Conservation (phyloP, 2,329 filamentous ascomycete species). For the Talaromyces atroroseus region DNA sequence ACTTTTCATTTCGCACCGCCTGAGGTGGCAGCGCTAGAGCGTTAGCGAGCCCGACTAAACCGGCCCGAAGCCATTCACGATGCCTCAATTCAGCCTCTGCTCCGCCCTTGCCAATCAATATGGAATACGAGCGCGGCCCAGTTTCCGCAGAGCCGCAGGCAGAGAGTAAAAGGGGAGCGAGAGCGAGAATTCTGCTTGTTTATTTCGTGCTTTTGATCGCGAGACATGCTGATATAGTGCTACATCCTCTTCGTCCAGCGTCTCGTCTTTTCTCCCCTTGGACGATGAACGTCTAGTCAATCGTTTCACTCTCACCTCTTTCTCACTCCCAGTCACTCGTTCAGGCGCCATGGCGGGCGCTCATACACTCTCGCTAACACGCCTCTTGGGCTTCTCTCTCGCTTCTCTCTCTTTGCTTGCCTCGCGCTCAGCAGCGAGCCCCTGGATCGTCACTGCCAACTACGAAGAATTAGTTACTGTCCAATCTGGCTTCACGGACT, state of each 20-base stretch:
- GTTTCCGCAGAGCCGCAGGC: background rate
- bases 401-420: constrained; percentile 17
- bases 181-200: no score
- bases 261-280: background rate
- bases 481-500: constrained; percentile 13
- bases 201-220: background rate
- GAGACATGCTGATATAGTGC: background rate
- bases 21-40: background rate
- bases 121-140: background rate
- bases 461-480: constrained; percentile 19
- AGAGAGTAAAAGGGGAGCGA: no score
- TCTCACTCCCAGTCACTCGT: background rate
- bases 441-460: constrained; percentile 27
- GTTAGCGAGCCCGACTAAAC: background rate
- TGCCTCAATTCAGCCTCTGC: constrained; percentile 9
- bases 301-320: background rate
- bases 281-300: background rate
- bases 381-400: constrained; percentile 19
- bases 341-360: constrained; percentile 9
- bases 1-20: background rate
- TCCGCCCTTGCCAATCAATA: constrained; percentile 4
- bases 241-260: background rate
- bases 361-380: constrained; percentile 21
- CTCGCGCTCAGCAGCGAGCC: constrained; percentile 16
- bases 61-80: background rate